Conservation (phyloP, 371 early-diverging fungal genomes). For the Rhizopus stolonifer region DNA sequence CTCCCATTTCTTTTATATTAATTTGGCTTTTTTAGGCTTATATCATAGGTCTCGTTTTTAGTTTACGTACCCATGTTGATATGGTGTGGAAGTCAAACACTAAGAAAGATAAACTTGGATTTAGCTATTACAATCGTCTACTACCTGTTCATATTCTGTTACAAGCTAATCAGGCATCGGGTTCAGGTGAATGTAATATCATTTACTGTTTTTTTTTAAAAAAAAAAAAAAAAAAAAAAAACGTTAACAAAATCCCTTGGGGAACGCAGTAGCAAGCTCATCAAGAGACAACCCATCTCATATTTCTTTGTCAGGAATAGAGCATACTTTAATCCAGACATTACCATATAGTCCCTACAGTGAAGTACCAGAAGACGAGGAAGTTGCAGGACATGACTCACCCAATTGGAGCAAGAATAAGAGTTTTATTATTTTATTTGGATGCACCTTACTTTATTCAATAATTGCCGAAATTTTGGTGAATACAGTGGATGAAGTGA, state of each 20-base stretch:
- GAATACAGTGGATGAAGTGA: constrained; percentile 72
- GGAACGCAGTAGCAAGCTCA: constrained; percentile 17
- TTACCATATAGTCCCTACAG: too few species aligned
- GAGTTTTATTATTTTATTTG: constrained; percentile 76
- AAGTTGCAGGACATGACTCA: constrained; percentile 82
- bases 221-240: too few species aligned
- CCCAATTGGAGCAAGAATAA: constrained; percentile 91
- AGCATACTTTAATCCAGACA: constrained; percentile 4
- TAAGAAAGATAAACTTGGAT: constrained; percentile 19
- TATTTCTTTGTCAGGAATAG: neutral
- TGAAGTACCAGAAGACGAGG: constrained; percentile 61
- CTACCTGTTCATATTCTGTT: too few species aligned
- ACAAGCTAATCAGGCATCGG: constrained; percentile 23
- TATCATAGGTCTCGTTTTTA: constrained; percentile 90
- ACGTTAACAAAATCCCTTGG: too few species aligned
- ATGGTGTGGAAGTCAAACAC: constrained; percentile 76
- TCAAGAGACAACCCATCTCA: too few species aligned
- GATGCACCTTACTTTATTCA: constrained; percentile 83
- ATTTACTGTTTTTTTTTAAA: too few species aligned
- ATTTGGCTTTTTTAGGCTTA: constrained; percentile 58
- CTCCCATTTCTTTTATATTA: neutral
- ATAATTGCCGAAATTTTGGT: constrained; percentile 88
- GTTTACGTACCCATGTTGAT: constrained; percentile 88
- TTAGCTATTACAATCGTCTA: too few species aligned
- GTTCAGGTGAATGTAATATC: constrained; percentile 36